phyloP scores from a whole-genome alignment of 306 rosid genomes.

The Neltuma alba region DNA sequence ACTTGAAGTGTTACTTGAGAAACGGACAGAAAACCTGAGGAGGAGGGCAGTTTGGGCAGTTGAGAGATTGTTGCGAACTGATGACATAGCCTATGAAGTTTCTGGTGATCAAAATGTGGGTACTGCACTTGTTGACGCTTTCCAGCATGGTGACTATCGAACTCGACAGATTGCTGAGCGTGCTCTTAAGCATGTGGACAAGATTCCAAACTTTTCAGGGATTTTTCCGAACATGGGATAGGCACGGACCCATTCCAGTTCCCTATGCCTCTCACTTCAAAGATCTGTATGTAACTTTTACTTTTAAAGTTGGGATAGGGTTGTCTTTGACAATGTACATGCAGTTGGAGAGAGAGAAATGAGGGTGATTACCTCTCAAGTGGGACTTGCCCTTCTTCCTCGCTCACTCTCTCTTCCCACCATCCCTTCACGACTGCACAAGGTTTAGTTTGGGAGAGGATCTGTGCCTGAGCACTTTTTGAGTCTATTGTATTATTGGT shows the following conservation, averaged over 20 bases:
- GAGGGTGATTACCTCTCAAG: background rate
- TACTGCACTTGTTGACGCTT: constrained; percentile 97
- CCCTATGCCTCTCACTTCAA: constrained; percentile 24
- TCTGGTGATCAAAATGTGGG: constrained; percentile 86
- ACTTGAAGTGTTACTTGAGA: constrained; percentile 81
- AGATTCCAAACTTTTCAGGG: constrained; percentile 97
- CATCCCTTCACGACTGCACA: background rate
- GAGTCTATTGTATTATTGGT: constrained; percentile 44
- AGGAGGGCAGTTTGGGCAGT: constrained; percentile 94
- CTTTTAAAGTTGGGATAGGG: constrained; percentile 18
- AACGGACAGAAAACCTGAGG: constrained; percentile 75
- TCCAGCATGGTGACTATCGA: constrained; percentile 91
- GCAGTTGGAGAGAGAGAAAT: background rate
- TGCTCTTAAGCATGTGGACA: constrained; percentile 93
- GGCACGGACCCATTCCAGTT: constrained; percentile 18
- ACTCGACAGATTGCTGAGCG: constrained; percentile 95
- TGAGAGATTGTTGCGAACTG: constrained; percentile 86
- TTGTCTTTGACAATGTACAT: background rate
- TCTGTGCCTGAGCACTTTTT: constrained; percentile 36
- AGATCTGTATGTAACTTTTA: constrained; percentile 49
- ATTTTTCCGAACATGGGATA: constrained; percentile 70
- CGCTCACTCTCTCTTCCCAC: background rate
- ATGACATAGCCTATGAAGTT: constrained; percentile 76
- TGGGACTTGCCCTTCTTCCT: background rate
- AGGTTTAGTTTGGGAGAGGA: background rate